These are phyloP conservation scores for Pythium rishiriense DNA, from an alignment of 352 stramenopile species.

Conservation along the genomic window DNA sequence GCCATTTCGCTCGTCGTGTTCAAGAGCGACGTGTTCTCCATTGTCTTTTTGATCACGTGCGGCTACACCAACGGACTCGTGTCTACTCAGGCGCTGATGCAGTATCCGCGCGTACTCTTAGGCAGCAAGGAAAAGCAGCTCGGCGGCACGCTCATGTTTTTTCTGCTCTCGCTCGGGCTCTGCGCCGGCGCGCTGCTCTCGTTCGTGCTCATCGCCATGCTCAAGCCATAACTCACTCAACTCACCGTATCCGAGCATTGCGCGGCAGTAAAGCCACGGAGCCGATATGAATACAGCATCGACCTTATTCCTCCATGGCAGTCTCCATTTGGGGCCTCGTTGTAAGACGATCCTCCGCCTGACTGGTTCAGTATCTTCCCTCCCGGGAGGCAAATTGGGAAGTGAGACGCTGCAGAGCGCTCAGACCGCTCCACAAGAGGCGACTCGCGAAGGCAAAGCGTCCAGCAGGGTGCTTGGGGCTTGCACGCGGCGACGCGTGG, in stretches of 20 bases:
- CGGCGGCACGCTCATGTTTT: constrained; percentile 81
- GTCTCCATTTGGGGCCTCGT: no score
- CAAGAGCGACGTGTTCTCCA: constrained; percentile 60
- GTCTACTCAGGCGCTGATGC: constrained; percentile 74
- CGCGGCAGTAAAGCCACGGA: background rate
- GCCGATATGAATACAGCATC: background rate
- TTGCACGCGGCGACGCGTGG: no score
- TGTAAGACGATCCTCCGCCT: no score
- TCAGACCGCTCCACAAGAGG: background rate
- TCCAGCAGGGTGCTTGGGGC: no score
- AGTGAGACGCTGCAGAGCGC: background rate
- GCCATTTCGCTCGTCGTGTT: constrained; percentile 77
- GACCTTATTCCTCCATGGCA: background rate
- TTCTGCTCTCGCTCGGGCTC: constrained; percentile 73
- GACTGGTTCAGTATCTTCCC: no score
- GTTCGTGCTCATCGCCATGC: constrained; percentile 73
- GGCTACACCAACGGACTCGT: constrained; percentile 77
- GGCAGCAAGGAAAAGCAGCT: constrained; percentile 70
- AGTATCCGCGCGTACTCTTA: constrained; percentile 59
- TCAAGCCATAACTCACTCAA: constrained; percentile 76
- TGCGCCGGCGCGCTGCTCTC: constrained; percentile 73
- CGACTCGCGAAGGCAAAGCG: no score
- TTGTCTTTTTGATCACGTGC: constrained; percentile 55
- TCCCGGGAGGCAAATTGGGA: background rate
- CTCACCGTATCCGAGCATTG: background rate